A percentile compares a stretch with the other conserved stretches of the same genome.
phyloP scores from a whole-genome alignment of 805 yeast species.

The Henningerozyma blattae region DNA sequence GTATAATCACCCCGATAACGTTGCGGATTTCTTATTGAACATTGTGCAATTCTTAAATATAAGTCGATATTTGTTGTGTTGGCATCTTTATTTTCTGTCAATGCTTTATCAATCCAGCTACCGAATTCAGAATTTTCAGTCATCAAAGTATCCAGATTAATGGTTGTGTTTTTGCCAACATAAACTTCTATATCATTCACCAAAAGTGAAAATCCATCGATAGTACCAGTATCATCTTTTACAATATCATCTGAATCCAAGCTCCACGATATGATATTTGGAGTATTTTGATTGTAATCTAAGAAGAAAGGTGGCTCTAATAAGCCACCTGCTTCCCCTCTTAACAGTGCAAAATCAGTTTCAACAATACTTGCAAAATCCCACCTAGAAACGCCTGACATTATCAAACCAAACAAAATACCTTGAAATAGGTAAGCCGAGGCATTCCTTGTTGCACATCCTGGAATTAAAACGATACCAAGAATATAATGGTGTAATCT shows the following conservation, averaged over 20 bases:
- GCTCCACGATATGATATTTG: slow-evolving; percentile 21
- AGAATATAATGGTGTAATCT: slow-evolving; percentile 75
- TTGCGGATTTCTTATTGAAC: slow-evolving; percentile 26
- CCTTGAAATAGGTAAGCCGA: slow-evolving; percentile 76
- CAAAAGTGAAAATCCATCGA: slow-evolving; percentile 49
- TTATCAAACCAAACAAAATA: slow-evolving; percentile 61
- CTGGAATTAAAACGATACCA: slow-evolving; percentile 70
- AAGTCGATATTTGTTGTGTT: slow-evolving; percentile 23
- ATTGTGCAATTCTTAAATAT: slow-evolving; percentile 47
- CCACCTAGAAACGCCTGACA: slow-evolving; percentile 87
- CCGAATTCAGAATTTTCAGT: slow-evolving; percentile 16
- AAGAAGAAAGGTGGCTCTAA: slow-evolving; percentile 37
- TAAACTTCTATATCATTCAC: slow-evolving; percentile 72
- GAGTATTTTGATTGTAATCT: slow-evolving; percentile 6
- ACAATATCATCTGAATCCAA: slow-evolving; percentile 6
- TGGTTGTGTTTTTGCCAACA: slow-evolving; percentile 38
- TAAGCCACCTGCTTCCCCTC: slow-evolving; percentile 60
- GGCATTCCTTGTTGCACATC: slow-evolving; percentile 63
- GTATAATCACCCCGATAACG: slow-evolving; percentile 50
- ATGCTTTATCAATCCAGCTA: slow-evolving; percentile 22
- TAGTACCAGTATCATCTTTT: slow-evolving; percentile 16
- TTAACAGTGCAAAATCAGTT: slow-evolving; percentile 48
- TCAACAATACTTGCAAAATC: slow-evolving; percentile 85
- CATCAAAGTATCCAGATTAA: slow-evolving; percentile 31
- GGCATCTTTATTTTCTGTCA: slow-evolving; percentile 23